Base-by-base conservation (phyloP, 352 stramenopile genomes). In the Elongisporangium senticosum region DNA sequence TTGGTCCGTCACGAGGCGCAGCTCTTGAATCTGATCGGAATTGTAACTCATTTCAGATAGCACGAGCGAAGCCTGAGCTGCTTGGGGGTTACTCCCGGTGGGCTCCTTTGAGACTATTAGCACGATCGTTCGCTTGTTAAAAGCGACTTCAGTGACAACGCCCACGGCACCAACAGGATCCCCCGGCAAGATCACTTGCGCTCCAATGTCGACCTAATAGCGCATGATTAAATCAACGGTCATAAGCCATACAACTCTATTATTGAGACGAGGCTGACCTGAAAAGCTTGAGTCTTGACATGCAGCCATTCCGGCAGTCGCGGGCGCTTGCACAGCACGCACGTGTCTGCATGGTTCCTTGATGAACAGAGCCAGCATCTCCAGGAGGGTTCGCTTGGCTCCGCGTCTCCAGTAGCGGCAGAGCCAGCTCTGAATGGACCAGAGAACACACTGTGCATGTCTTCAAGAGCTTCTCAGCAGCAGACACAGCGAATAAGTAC, bases 41-140 rank as follows among this genome's bases (percentile, higher is more conserved):
- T 65, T 56, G 8, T n/a, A 71, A 60, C n/a, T 72, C 8, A 13
- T 75, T 62, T 33, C 64, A 57, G 39, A 81, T 74, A 43, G 17
- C 8, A 4, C 10, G 11, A 43, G 8, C 33, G 28, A 39, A 39
- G 28, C 28, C 21, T 40, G 20, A 64, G n/a, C n/a, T n/a, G 19
- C 15, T 48, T 15, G 10, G 15, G 15, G 20, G 2, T 5, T n/a
- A 20, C 10, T 33, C 20, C 24, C n/a, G 22, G n/a, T 5, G 15
- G 23, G 11, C 33, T 8, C 24, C 20, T 13, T 15, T 7, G 6
- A 26, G 33, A 6, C 15, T 5, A 43, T 13, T 37, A 37, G 33
- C 8, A 17, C 33, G 33, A 43, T 43, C 1, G 1, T 43, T 17
- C 13, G 33, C 33, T 43, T 43, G 10, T 1, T 10, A 17, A 17